Percentiles rank a stretch among this genome's conserved stretches.
These are phyloP conservation scores for Colletotrichum plurivorum DNA, from an alignment of 2,329 filamentous ascomycete species.

Conservation along the genomic window DNA sequence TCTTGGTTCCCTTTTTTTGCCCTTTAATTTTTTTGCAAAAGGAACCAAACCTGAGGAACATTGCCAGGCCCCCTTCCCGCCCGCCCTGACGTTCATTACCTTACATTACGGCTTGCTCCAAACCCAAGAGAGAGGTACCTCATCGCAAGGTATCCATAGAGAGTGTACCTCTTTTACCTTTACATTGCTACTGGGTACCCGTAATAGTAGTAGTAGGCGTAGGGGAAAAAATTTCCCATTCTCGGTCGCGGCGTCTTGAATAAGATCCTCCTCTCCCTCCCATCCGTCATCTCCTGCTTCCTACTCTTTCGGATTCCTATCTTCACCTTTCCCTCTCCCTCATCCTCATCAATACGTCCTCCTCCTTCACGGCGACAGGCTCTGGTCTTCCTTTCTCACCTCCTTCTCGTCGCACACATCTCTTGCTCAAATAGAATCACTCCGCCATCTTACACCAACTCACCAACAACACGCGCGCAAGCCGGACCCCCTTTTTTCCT, in stretches of 20 bases:
- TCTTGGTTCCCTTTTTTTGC: constrained; percentile 34
- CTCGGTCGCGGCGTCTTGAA: constrained; percentile 36
- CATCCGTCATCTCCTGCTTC: constrained; percentile 23
- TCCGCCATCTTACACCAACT: neutral
- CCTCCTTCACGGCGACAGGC: constrained; percentile 10
- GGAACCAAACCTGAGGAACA: constrained; percentile 40
- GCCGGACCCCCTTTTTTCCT: constrained; percentile 28
- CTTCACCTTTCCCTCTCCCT: constrained; percentile 25
- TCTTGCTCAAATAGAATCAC: neutral
- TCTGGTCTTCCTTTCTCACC: constrained; percentile 16
- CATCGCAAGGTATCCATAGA: neutral
- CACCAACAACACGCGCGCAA: constrained; percentile 5
- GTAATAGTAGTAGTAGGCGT: neutral
- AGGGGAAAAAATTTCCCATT: constrained; percentile 39
- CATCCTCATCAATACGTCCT: constrained; percentile 12
- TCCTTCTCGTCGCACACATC: neutral
- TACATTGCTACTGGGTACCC: constrained; percentile 24
- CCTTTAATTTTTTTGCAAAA: constrained; percentile 39
- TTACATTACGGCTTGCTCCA: constrained; percentile 25
- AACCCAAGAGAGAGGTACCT: constrained; percentile 14
- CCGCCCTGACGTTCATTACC: constrained; percentile 36
- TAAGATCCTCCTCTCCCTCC: constrained; percentile 40
- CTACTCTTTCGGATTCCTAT: constrained; percentile 25
- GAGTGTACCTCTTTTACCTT: constrained; percentile 25
- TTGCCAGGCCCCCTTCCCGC: constrained; percentile 37